Evolutionary conservation across 805 yeast genomes (phyloP), one percentile per base, ranked within the genome.

Genomic region (Lachancea lanzarotensis): DNA sequence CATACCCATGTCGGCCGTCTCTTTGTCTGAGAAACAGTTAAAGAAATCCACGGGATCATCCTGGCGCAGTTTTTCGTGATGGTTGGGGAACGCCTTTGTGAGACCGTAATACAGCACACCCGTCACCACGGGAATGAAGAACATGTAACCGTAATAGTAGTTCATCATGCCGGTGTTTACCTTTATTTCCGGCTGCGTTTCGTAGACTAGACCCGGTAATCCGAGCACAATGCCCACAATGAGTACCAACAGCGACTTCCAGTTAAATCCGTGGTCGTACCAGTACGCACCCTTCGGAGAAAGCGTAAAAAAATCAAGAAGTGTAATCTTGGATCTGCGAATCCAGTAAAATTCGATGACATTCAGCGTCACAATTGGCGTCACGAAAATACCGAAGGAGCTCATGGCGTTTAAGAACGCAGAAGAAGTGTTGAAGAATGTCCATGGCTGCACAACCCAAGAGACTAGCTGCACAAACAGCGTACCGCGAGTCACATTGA

Each of bases 391-490:
- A 36, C 69, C 65, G 48, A 67, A 67, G n/a, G 70, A 62, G 35
- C 66, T 55, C 69, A 67, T 67, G 6, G 67, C 71, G 19, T 62
- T 54, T 13, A 64, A 49, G 41, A 67, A 67, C 0, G 62, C 55
- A 2, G 68, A 62, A 2, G 70, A 58, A 8, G 67, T 65, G 46
- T 65, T 66, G 57, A 65, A 68, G 41, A 67, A 66, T 6, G 53
- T 54, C 73, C 72, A 68, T 2, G 73, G 73, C 45, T 65, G 68
- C 36, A 61, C 63, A 29, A 56, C 63, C 71, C 71, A 67, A 17
- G 67, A 62, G 2, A 67, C 36, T 16, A 67, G 41, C 18, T 68
- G 65, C 6, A 61, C 59, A 27, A 64, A 39, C 11, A 65, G 48
- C 0, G 72, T 65, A 17, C 75, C 74, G 42, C 73, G 53, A 25